Base-by-base conservation (phyloP, 164 flowering plant species). In the Kalanchoe fedtschenkoi region DNA sequence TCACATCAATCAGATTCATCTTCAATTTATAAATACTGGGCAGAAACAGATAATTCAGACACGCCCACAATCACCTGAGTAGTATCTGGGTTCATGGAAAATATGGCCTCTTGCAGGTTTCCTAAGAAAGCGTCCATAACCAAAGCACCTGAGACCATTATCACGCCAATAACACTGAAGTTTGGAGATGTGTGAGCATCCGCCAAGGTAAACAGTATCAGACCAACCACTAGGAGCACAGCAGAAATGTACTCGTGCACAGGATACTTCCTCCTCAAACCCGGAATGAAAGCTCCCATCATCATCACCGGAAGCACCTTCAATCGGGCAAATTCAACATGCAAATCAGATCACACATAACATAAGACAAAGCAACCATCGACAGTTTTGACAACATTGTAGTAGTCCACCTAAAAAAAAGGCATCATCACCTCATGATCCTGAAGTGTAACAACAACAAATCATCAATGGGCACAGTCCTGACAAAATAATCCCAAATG, bases 221-320 rank as follows among this genome's bases (percentile, higher is more conserved):
- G 66, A n/a, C 93, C 93, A 33, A 80, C 61, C 3, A 87, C 85
- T n/a, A 87, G 74, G 46, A 87, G 85, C 13, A 78, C 13, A 1
- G 93, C 93, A 0, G 93, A 78, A 8, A 87, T 32, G 47, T 87
- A 87, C 64, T 87, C 93, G 16, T 77, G 83, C 34, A 69, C 54
- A 0, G 89, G 84, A 63, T 87, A 87, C 68, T 83, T 87, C 47
- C 93, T 67, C 57, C 89, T 76, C 57, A 87, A 69, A 4, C 93
- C 93, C 0, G 93, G 89, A 39, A 87, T 84, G 58, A 87, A 84
- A 17, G 89, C 88, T 21, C 93, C 93, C 93, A 87, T 87, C 61
- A 87, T 62, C 93, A 87, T 87, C 69, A 87, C 89, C 0, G 93
- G 93, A 68, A 87, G 65, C 17, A 87, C 93, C 93, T 87, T 75